A percentile compares a stretch with the other conserved stretches of the same genome.
Evolutionary conservation across 2,329 filamentous ascomycete species (phyloP).

Genomic region (Nigrospora sphaerica): DNA sequence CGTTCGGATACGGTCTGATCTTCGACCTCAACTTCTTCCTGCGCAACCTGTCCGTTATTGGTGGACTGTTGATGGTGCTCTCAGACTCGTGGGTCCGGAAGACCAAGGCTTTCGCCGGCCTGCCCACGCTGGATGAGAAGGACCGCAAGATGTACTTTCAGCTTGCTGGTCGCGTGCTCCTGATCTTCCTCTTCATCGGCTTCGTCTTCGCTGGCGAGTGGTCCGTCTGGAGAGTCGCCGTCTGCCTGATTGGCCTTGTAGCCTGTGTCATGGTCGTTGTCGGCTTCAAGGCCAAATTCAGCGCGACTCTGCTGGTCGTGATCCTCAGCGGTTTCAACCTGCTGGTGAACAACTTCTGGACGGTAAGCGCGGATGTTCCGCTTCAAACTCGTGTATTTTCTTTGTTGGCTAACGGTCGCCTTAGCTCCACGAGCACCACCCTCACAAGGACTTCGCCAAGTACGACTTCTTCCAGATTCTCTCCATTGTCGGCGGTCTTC

Average conservation of each 20-base stretch:
- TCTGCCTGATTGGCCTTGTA: slow-evolving; percentile 77
- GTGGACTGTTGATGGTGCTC: slow-evolving; percentile 93
- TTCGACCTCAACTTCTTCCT: slow-evolving; percentile 99
- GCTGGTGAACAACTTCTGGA: slow-evolving; percentile 99
- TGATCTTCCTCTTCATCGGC: slow-evolving; percentile 96
- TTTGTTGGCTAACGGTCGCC: slow-evolving; percentile 15
- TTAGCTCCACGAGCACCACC: slow-evolving; percentile 92
- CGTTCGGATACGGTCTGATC: slow-evolving; percentile 92
- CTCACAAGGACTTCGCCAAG: slow-evolving; percentile 99
- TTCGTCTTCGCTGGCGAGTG: slow-evolving; percentile 95
- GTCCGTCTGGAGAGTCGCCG: slow-evolving; percentile 80
- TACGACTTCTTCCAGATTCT: slow-evolving; percentile 99
- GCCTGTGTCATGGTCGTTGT: slow-evolving; percentile 98
- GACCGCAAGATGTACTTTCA: slow-evolving; percentile 99
- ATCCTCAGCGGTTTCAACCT: slow-evolving; percentile 96
- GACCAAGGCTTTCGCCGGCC: slow-evolving; percentile 89
- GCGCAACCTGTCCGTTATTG: slow-evolving; percentile 94
- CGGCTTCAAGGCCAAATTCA: slow-evolving; percentile 99
- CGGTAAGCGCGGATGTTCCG: slow-evolving; percentile 53
- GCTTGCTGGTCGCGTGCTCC: slow-evolving; percentile 85
- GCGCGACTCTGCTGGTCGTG: slow-evolving; percentile 88
- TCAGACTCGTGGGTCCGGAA: slow-evolving; percentile 98
- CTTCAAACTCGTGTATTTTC: slow-evolving; percentile 3
- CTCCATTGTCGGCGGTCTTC: slow-evolving; percentile 92
- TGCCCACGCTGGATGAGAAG: slow-evolving; percentile 95